Evolutionary conservation across 495 filamentous ascomycete genomes (phyloP), one percentile per base, ranked within the genome.

Genomic region (Lophiotrema nucula): DNA sequence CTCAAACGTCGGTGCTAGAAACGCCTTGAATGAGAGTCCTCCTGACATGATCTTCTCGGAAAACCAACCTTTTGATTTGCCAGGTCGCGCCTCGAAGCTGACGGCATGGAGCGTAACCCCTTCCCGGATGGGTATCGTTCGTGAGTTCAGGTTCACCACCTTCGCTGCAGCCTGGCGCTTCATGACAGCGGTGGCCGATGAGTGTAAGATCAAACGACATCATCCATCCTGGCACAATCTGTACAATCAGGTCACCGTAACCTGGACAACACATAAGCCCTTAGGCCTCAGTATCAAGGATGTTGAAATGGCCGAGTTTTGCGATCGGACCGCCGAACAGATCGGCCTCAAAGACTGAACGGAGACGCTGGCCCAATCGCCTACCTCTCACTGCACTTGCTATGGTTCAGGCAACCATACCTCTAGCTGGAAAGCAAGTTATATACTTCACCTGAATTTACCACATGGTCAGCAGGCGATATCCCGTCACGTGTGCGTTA

Each of bases 301-400:
- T 27, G 49, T 66, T 12, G 47, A 58, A 35, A 66, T 66, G 58
- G 63, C 63, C 31, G 53, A 66, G 27, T 62, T 66, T 26, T 66
- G 63, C 38, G 58, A 66, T 27, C 24, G 24, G 10, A 44, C 33
- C 18, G 61, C 61, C 19, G 50, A 50, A 21, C 23, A 56, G 22
- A 31, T 56, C 19, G 62, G 62, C 10, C 58, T 62, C 13, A 38
- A 52, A 53, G 33, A 35, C 8, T 8, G 31, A 15, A 8, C n/a
- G n/a, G n/a, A n/a, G n/a, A n/a, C n/a, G n/a, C n/a, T n/a, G n/a
- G n/a, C n/a, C n/a, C n/a, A n/a, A n/a, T n/a, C n/a, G n/a, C n/a
- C n/a, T n/a, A n/a, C n/a, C n/a, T n/a, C n/a, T n/a, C n/a, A n/a
- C n/a, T n/a, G n/a, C n/a, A n/a, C n/a, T n/a, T n/a, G n/a, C n/a